These are phyloP conservation scores for Euphorbia celastroides DNA, from an alignment of 441 rosid genomes.

Conservation along the genomic window DNA sequence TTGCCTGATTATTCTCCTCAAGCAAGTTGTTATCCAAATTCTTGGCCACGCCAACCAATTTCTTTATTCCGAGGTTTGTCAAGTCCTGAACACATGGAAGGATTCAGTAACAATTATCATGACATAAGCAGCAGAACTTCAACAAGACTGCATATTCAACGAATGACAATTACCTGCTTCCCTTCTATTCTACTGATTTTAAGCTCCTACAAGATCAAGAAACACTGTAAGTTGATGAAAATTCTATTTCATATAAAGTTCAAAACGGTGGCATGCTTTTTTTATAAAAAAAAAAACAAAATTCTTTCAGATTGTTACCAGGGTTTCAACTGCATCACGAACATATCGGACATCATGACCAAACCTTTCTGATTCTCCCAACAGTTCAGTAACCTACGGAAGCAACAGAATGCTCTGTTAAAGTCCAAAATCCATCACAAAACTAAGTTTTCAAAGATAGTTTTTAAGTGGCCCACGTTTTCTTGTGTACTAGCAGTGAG, in stretches of 20 bases:
- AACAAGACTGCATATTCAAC: constrained; percentile 1
- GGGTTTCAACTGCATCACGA: constrained; percentile 58
- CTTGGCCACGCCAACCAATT: constrained; percentile 39
- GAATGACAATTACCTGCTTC: constrained; percentile 59
- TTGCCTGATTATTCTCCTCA: constrained; percentile 49
- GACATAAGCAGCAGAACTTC: constrained; percentile 1
- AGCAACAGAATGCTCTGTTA: not conserved
- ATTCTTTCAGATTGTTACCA: constrained; percentile 38
- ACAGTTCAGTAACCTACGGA: constrained; percentile 52
- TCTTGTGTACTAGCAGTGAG: constrained; percentile 55
- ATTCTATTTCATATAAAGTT: constrained; percentile 10
- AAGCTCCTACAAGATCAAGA: constrained; percentile 37
- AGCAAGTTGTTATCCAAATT: constrained; percentile 31
- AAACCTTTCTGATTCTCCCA: constrained; percentile 39
- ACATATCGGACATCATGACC: constrained; percentile 48
- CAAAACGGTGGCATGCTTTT: not conserved
- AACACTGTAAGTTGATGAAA: constrained; percentile 5
- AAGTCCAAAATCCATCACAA: constrained; percentile 16
- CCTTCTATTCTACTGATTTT: constrained; percentile 72
- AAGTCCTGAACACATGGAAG: constrained; percentile 34
- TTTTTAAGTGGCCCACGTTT: constrained; percentile 40
- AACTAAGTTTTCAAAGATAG: constrained; percentile 5
- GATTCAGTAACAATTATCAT: constrained; percentile 17
- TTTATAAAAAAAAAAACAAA: not conserved
- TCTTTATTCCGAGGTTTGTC: constrained; percentile 51